Percentiles rank a stretch among this genome's conserved stretches.
Conservation (phyloP, 2,329 filamentous ascomycete genomes). For the Colletotrichum australisinense region DNA sequence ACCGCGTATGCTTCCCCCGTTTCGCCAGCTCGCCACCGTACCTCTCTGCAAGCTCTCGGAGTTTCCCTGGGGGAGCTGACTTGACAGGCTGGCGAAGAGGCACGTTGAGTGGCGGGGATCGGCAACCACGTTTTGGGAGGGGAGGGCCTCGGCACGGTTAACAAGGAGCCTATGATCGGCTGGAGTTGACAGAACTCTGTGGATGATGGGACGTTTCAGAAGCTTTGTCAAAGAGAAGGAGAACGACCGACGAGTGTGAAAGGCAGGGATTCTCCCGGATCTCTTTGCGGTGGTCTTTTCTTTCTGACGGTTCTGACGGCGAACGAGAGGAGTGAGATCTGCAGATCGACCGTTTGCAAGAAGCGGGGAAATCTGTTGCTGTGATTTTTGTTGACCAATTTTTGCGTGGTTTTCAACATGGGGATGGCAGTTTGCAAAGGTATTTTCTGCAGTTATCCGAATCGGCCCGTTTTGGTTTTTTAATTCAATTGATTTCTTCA, state of each 20-base stretch:
- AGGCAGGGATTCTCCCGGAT: background rate
- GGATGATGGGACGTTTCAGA: slow-evolving; percentile 13
- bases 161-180: background rate
- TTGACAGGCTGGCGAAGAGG: background rate
- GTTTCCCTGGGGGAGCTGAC: background rate
- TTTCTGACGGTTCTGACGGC: background rate
- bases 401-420: background rate
- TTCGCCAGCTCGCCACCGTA: background rate
- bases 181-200: background rate
- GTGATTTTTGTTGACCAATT: background rate
- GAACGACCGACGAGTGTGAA: background rate
- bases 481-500: too few species aligned
- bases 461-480: background rate
- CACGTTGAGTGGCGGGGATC: slow-evolving; percentile 7
- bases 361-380: slow-evolving; percentile 1
- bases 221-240: background rate
- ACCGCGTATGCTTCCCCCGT: background rate
- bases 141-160: too few species aligned
- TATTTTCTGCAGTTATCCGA: background rate
- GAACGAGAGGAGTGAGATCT: background rate
- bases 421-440: background rate
- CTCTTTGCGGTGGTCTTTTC: background rate
- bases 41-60: background rate
- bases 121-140: background rate
- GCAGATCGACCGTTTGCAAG: background rate